Conservation (phyloP, 2,329 filamentous ascomycete species). For the Fulvia fulva region DNA sequence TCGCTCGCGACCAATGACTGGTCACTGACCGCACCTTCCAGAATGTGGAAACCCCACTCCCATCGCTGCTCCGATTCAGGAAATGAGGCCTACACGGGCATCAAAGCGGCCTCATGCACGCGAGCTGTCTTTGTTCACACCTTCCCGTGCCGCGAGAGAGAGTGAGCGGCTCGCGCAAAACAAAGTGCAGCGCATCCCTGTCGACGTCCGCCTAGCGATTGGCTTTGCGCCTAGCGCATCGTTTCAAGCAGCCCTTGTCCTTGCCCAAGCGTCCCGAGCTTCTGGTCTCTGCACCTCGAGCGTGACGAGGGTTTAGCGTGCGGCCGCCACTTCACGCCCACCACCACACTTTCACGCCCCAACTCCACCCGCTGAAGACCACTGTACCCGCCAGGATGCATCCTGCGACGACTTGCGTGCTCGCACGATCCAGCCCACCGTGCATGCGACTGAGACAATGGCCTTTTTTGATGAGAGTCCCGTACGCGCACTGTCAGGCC, state of each 20-base stretch:
- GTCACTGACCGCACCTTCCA: conserved; percentile 1
- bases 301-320: not conserved
- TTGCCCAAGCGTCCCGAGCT: conserved; percentile 4
- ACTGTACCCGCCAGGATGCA: not conserved
- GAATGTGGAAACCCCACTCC: conserved; percentile 20
- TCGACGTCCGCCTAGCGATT: conserved; percentile 4
- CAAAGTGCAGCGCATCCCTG: conserved; percentile 9
- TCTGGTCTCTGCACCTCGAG: conserved; percentile 4
- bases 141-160: conserved; percentile 2
- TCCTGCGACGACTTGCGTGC: not conserved
- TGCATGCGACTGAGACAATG: conserved; percentile 2
- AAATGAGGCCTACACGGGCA: conserved; percentile 20
- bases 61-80: conserved; percentile 15
- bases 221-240: conserved; percentile 1
- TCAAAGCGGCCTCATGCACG: conserved; percentile 21
- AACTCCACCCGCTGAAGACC: not conserved
- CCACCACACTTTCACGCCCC: too few species aligned
- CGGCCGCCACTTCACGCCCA: not conserved
- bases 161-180: conserved; percentile 9
- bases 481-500: not conserved
- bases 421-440: conserved; percentile 1
- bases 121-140: conserved; percentile 19
- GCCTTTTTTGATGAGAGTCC: not conserved
- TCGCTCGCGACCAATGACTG: conserved; percentile 3
- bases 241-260: conserved; percentile 4